Base-by-base conservation (phyloP, 1,284 basidiomycete genomes). In the Sporisorium scitamineum region DNA sequence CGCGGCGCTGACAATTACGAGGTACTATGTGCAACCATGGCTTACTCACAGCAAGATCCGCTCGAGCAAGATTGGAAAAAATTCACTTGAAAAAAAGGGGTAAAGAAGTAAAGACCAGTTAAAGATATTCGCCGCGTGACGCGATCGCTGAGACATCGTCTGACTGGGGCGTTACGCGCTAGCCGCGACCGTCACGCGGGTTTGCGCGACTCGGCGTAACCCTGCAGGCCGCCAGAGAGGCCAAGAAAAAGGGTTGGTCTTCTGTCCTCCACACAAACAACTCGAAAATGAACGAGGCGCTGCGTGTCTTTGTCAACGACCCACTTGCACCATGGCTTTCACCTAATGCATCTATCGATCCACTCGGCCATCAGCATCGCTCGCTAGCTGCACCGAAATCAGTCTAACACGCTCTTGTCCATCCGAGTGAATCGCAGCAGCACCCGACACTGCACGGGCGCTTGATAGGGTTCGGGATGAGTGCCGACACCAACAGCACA, bases 401-500 rank as follows among this genome's bases (percentile, higher is more conserved):
- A 13, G 5, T 34, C 34, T 13, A 34, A 8, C 3, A 13, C 13
- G 34, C 13, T 14, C 14, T 8, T 34, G 34, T 13, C 13, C 34
- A 34, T 47, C 24, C 10, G 32, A 52, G 4, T 24, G 24, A 39
- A 24, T 34, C 16, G 14, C 52, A 26, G 14, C 52, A 26, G 52
- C 37, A 56, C 37, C 53, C 20, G 29, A 34, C 20, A 13, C 39
- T 44, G 20, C 39, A 47, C 29, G 16, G 20, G 3, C n/a, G 9
- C 11, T 24, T 44, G 3, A 4, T 2, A 27, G 2, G 3, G 18
- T 8, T 10, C 22, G 26, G 37, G 3, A 71, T 66, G 69, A 59
- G 41, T 27, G 29, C 41, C 47, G 59, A 61, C 29, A 27, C 44
- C 29, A 44, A 54, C 32, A 62, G 54, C 34, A 61, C 63, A 26